These are phyloP conservation scores for Xylaria longipes DNA, from an alignment of 495 filamentous ascomycete genomes.

Conservation along the genomic window DNA sequence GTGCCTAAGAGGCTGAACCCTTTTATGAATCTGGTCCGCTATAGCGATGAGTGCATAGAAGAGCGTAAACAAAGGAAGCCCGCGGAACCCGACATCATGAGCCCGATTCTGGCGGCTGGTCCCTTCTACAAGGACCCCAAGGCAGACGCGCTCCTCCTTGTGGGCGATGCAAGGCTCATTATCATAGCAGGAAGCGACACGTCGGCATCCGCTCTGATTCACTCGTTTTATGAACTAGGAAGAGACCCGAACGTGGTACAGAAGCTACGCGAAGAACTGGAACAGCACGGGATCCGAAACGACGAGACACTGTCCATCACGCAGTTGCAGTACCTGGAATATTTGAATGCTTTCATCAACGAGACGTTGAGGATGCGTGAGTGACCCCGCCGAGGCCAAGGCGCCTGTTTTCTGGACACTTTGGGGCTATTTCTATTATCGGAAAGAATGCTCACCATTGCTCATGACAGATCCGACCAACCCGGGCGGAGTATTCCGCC, in stretches of 20 bases:
- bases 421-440: too few relatives aligned
- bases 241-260: slow-evolving; percentile 45
- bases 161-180: slow-evolving; percentile 47
- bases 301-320: slow-evolving; percentile 31
- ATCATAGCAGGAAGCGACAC: slow-evolving; percentile 61
- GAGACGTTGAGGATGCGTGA: slow-evolving; percentile 31
- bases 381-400: slow-evolving; percentile 34
- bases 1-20: slow-evolving; percentile 21
- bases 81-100: slow-evolving; percentile 44
- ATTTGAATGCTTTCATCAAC: slow-evolving; percentile 28
- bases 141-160: slow-evolving; percentile 41
- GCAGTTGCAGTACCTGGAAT: slow-evolving; percentile 16
- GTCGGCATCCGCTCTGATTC: slow-evolving; percentile 53
- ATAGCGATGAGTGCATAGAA: slow-evolving; percentile 36
- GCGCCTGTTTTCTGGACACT: slow-evolving; percentile 36
- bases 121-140: slow-evolving; percentile 43
- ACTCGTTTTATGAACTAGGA: slow-evolving; percentile 58
- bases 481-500: slow-evolving; percentile 46
- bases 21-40: slow-evolving; percentile 23
- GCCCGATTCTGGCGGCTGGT: slow-evolving; percentile 46
- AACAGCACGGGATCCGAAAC: slow-evolving; percentile 32
- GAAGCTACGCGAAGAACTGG: slow-evolving; percentile 50
- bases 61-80: slow-evolving; percentile 46
- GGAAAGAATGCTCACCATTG: slow-evolving; percentile 55
- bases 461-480: slow-evolving; percentile 59